phyloP scores from a whole-genome alignment of 306 rosid species.

The Quillaja saponaria region DNA sequence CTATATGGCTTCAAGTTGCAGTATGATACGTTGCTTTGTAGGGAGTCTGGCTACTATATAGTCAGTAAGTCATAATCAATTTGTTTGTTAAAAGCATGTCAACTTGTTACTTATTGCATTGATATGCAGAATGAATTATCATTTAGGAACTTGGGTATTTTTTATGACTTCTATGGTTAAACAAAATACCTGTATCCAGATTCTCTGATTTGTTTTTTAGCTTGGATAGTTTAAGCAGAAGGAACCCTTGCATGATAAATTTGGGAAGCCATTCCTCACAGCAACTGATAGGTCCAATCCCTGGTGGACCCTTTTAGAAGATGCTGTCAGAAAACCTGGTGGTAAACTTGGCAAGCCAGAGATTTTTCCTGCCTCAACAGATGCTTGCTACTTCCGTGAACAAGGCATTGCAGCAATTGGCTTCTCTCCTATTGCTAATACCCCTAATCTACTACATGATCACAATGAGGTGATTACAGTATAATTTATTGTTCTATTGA shows the following conservation, averaged over 20 bases:
- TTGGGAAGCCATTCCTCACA: conserved; percentile 64
- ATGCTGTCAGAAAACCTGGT: conserved; percentile 67
- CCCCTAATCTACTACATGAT: conserved; percentile 89
- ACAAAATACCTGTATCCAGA: conserved; percentile 13
- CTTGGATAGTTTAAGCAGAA: conserved; percentile 78
- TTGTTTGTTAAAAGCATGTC: too few species aligned
- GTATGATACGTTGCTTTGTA: conserved; percentile 1
- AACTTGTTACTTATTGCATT: too few species aligned
- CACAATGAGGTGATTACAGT: conserved; percentile 78
- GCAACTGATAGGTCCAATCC: conserved; percentile 78
- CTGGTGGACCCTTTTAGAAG: conserved; percentile 84
- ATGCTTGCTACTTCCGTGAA: conserved; percentile 77
- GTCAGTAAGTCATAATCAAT: not conserved
- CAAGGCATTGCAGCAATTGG: conserved; percentile 87
- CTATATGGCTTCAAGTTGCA: too few species aligned
- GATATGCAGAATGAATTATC: too few species aligned
- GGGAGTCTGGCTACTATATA: not conserved
- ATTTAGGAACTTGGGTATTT: too few species aligned
- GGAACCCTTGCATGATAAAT: conserved; percentile 39
- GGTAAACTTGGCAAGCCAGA: conserved; percentile 88
- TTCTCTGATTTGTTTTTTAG: conserved; percentile 30
- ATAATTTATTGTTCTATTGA: not conserved
- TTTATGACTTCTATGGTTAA: too few species aligned
- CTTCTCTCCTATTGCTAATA: conserved; percentile 92
- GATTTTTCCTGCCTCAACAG: conserved; percentile 83